Evolutionary conservation across 805 yeast species (phyloP), one percentile per base, ranked within the genome.

Genomic region (Ogataea methylovora): DNA sequence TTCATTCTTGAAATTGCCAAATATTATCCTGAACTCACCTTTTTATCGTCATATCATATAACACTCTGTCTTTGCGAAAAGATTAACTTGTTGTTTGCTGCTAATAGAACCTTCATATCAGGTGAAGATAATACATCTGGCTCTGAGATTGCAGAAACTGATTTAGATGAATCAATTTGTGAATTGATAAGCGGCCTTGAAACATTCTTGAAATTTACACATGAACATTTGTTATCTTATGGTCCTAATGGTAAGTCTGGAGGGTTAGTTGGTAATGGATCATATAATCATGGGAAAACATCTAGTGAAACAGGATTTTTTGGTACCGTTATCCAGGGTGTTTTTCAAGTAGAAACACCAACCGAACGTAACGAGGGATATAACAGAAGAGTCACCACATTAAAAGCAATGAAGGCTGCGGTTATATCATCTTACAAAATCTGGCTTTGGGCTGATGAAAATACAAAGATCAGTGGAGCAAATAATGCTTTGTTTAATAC

Each of bases 281-380:
- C 8, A 5, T 17, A 28, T 6, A 42, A 39, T 9, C 32, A 25
- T 13, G 12, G 24, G 7, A 29, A 34, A 14, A 11, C 30, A 9
- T 36, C 26, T 4, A 45, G 42, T 24, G 74, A 71, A 27, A 52
- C 70, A 17, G 73, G 85, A 15, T 71, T 79, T 56, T 65, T 83
- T 32, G 80, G 80, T 0, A 70, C 71, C 35, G 81, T 78, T 17
- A 81, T 84, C 35, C 83, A 80, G 41, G 92, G 92, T 2, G 94
- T 84, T 0, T 81, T 84, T 48, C 80, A 74, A 36, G 73, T 77
- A 11, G 94, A 84, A 42, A 66, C 84, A 1, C 82, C 81, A 1
- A 62, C 65, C 37, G 56, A 67, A 23, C 47, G 71, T 34, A 58
- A 71, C 14, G 67, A 71, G 11, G 74, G 69, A 21, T 72, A 69